Evolutionary conservation across 371 early-diverging fungal species (phyloP).

Genomic region (Cokeromyces recurvatus): DNA sequence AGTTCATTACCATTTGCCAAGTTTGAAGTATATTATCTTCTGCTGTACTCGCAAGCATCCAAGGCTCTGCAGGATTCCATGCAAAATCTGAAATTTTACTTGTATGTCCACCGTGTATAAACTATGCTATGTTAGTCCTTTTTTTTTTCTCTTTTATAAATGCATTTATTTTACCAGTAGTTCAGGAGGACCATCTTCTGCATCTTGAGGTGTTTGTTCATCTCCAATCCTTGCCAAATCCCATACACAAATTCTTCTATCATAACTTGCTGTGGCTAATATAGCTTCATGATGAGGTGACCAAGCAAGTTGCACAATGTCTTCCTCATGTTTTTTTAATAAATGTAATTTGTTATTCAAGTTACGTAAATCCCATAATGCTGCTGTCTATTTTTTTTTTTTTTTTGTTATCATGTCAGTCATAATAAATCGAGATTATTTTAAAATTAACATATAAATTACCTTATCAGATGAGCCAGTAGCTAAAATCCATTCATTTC

Average conservation of each 20-base stretch:
- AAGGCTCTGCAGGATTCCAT: slow-evolving; percentile 96
- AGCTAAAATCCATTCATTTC: slow-evolving; percentile 86
- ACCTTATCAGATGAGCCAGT: slow-evolving; percentile 96
- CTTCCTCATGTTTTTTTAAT: slow-evolving; percentile 85
- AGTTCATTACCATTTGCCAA: slow-evolving; percentile 98
- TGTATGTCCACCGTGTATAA: slow-evolving; percentile 99
- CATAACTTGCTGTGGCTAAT: slow-evolving; percentile 81
- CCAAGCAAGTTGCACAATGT: slow-evolving; percentile 92
- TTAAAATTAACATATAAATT: too few species aligned
- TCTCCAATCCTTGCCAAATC: slow-evolving; percentile 90
- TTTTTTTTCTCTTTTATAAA: too few species aligned
- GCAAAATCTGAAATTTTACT: slow-evolving; percentile 92
- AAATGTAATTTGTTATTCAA: slow-evolving; percentile 72
- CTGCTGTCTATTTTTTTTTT: slow-evolving; percentile 58
- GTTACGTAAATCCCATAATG: slow-evolving; percentile 96
- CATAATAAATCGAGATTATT: too few species aligned
- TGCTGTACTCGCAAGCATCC: slow-evolving; percentile 90
- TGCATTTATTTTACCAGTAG: slow-evolving; percentile 62
- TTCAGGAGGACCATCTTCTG: slow-evolving; percentile 96
- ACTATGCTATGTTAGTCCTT: too few species aligned
- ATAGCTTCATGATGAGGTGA: slow-evolving; percentile 90
- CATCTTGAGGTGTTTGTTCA: slow-evolving; percentile 84
- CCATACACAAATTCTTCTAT: slow-evolving; percentile 94
- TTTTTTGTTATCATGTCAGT: too few species aligned
- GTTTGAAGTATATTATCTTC: slow-evolving; percentile 97